A percentile compares a stretch with the other conserved stretches of the same genome.
These are phyloP conservation scores for Termitomyces titanicus DNA, from an alignment of 768 basidiomycete species.

Conservation along the genomic window DNA sequence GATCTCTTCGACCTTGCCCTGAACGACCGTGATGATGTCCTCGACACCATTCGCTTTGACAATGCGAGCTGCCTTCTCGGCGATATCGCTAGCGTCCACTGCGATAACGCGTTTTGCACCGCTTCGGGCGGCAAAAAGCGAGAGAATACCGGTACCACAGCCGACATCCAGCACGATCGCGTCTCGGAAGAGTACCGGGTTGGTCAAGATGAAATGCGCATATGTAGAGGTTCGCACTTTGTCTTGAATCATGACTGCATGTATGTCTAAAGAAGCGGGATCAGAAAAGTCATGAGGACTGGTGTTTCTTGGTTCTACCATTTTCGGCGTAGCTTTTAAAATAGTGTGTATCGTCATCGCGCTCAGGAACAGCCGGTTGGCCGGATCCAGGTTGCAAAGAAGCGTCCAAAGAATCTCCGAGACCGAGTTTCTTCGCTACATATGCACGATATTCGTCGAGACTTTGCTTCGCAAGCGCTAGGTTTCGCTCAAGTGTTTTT, in stretches of 20 bases:
- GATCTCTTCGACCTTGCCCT: constrained; percentile 90
- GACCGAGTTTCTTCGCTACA: constrained; percentile 50
- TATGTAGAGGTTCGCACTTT: constrained; percentile 92
- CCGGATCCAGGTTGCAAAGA: constrained; percentile 29
- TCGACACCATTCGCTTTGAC: constrained; percentile 73
- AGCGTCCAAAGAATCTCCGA: constrained; percentile 40
- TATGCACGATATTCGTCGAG: constrained; percentile 59
- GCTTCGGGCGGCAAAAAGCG: constrained; percentile 83
- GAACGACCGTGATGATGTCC: constrained; percentile 79
- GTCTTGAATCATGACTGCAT: constrained; percentile 96
- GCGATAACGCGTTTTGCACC: constrained; percentile 91
- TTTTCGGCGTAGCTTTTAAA: constrained; percentile 89
- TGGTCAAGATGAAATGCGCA: constrained; percentile 84
- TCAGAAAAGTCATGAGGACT: not conserved
- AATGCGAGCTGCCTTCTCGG: constrained; percentile 71
- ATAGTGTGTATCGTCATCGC: constrained; percentile 93
- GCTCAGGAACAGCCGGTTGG: constrained; percentile 25
- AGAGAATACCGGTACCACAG: constrained; percentile 92
- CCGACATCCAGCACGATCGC: constrained; percentile 93
- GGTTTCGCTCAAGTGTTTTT: constrained; percentile 54
- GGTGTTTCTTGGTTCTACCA: constrained; percentile 41
- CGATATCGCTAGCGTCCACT: constrained; percentile 86
- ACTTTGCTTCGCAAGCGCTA: constrained; percentile 56
- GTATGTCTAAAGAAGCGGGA: constrained; percentile 61
- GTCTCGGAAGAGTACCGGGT: constrained; percentile 75